phyloP scores from a whole-genome alignment of 345 rosid species.

The Pistacia atlantica region DNA sequence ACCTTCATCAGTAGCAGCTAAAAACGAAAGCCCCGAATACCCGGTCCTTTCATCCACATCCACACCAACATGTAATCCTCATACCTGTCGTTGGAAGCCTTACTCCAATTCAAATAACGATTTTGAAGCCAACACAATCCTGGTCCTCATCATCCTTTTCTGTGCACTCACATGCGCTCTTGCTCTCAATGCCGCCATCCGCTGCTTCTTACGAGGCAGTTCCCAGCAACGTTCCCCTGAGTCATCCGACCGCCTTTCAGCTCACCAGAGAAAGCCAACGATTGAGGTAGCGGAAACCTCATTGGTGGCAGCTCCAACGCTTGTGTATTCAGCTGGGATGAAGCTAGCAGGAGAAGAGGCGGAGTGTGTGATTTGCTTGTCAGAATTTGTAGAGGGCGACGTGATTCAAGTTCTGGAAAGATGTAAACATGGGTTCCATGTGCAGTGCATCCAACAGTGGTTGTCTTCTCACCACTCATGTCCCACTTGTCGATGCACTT shows the following conservation, averaged over 20 bases:
- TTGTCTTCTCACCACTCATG: slow-evolving; percentile 64
- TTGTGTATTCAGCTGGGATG: slow-evolving; percentile 48
- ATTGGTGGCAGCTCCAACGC: slow-evolving; percentile 32
- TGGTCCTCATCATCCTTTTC: slow-evolving; percentile 51
- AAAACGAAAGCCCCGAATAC: slow-evolving; percentile 14
- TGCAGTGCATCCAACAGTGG: slow-evolving; percentile 67
- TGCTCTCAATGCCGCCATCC: slow-evolving; percentile 61
- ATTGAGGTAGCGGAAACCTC: slow-evolving; percentile 13
- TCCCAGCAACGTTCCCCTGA: background rate
- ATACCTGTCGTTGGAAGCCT: slow-evolving; percentile 45
- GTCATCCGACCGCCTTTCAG: too few relatives aligned
- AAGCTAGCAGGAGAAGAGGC: slow-evolving; percentile 52
- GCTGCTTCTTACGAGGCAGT: slow-evolving; percentile 50
- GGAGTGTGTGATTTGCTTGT: slow-evolving; percentile 83
- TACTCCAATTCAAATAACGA: slow-evolving; percentile 42
- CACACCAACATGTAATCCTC: slow-evolving; percentile 34
- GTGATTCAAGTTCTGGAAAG: slow-evolving; percentile 53
- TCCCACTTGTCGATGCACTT: slow-evolving; percentile 73
- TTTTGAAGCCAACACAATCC: slow-evolving; percentile 52
- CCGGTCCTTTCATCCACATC: slow-evolving; percentile 26
- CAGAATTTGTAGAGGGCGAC: slow-evolving; percentile 66
- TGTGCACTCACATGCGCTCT: slow-evolving; percentile 65
- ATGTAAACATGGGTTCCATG: slow-evolving; percentile 83
- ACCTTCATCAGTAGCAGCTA: slow-evolving; percentile 8
- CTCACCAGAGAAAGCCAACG: slow-evolving; percentile 38